Evolutionary conservation across 1,139 yeast genomes (phyloP).

Genomic region (Sugiyamaella pinicola): DNA sequence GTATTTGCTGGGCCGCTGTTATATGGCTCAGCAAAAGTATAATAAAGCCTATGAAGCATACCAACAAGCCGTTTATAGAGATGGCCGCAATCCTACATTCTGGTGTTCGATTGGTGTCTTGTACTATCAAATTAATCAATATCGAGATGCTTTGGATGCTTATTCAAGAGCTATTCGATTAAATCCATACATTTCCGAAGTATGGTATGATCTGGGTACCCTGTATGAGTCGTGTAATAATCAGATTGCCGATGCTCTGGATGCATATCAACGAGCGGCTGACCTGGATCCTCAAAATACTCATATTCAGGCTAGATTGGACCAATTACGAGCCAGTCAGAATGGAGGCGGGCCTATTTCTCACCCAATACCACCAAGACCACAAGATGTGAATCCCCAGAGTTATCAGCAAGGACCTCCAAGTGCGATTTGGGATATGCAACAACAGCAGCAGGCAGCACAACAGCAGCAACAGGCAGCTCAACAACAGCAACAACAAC

Average conservation of each 20-base stretch:
- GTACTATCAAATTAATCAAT: conserved; percentile 93
- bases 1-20: conserved; percentile 95
- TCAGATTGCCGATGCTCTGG: conserved; percentile 91
- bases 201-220: conserved; percentile 98
- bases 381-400: conserved; percentile 50
- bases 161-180: conserved; percentile 94
- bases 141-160: conserved; percentile 95
- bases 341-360: conserved; percentile 34
- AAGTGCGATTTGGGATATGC: conserved; percentile 37
- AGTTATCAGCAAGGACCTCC: conserved; percentile 42
- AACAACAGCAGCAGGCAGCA: conserved; percentile 23
- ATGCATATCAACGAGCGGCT: conserved; percentile 95
- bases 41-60: conserved; percentile 97
- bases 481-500: conserved; percentile 22
- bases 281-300: conserved; percentile 92
- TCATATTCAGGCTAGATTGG: conserved; percentile 89
- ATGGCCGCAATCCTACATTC: conserved; percentile 93
- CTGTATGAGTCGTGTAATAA: conserved; percentile 95
- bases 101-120: conserved; percentile 99
- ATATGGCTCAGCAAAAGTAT: conserved; percentile 93
- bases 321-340: conserved; percentile 58
- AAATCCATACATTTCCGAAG: conserved; percentile 94
- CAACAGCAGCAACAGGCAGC: conserved; percentile 24
- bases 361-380: conserved; percentile 47
- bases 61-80: conserved; percentile 97